Conservation (phyloP, 2,329 filamentous ascomycete species). For the Calcarisporium arbuscula region DNA sequence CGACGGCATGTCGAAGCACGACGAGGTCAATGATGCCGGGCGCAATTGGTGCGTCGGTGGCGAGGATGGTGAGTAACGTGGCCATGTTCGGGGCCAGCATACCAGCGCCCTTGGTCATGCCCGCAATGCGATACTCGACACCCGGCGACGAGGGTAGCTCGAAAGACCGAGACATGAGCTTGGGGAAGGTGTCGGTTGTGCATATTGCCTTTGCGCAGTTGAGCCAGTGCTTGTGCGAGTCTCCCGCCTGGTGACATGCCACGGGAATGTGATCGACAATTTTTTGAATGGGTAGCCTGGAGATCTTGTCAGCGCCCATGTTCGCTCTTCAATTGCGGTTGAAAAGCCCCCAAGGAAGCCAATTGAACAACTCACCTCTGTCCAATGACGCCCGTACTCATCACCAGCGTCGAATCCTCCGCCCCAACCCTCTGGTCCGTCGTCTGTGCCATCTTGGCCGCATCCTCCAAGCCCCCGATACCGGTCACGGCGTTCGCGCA, state of each 20-base stretch:
- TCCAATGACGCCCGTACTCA: slow-evolving; percentile 98
- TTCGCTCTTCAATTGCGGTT: no score
- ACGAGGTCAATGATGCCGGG: slow-evolving; percentile 60
- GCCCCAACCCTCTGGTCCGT: slow-evolving; percentile 59
- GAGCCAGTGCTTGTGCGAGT: slow-evolving; percentile 80
- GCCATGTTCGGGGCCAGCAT: slow-evolving; percentile 99
- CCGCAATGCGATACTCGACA: slow-evolving; percentile 75
- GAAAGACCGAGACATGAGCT: slow-evolving; percentile 82
- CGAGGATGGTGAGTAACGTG: slow-evolving; percentile 84
- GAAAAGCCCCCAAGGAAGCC: slow-evolving; percentile 4
- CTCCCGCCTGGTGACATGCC: slow-evolving; percentile 64
- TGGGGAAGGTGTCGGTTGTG: slow-evolving; percentile 97
- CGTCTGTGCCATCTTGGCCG: slow-evolving; percentile 70
- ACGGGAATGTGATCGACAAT: slow-evolving; percentile 77
- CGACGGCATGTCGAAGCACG: slow-evolving; percentile 67
- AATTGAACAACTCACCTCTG: slow-evolving; percentile 54
- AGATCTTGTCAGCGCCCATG: slow-evolving; percentile 2
- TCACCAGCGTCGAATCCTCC: slow-evolving; percentile 69
- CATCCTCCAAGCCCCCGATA: slow-evolving; percentile 82
- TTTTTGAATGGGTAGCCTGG: slow-evolving; percentile 82
- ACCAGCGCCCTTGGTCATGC: slow-evolving; percentile 95
- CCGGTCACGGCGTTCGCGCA: slow-evolving; percentile 97
- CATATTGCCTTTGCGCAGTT: slow-evolving; percentile 84
- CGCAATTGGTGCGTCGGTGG: slow-evolving; percentile 80
- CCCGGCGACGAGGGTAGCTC: slow-evolving; percentile 72